Conservation (phyloP, 176 grass and related monocot genomes). For the Elaeis guineensis region DNA sequence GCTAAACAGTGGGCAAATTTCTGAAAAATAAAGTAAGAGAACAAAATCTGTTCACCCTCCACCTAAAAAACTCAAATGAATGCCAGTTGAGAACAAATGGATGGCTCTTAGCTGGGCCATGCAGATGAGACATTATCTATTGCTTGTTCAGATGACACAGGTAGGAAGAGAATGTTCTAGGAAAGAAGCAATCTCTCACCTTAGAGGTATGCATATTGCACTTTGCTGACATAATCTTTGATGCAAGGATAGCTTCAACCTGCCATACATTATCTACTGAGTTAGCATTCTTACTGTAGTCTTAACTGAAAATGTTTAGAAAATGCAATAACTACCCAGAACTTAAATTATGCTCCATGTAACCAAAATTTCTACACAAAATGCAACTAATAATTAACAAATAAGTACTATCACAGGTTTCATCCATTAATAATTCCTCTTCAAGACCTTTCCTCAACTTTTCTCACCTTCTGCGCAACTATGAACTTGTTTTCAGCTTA, state of each 20-base stretch:
- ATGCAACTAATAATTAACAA: no score
- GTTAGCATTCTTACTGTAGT: constrained; percentile 4
- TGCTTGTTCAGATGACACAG: not conserved
- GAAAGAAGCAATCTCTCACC: constrained; percentile 28
- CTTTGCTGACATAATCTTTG: constrained; percentile 45
- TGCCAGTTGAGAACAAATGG: not conserved
- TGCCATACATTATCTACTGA: constrained; percentile 12
- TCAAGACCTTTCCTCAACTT: no score
- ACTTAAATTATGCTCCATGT: no score
- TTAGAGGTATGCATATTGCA: constrained; percentile 44
- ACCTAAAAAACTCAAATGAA: not conserved
- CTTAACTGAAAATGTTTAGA: no score
- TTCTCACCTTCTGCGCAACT: no score
- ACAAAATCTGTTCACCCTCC: not conserved
- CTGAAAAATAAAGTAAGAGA: constrained; percentile 28
- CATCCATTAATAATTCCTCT: no score
- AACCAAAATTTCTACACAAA: no score
- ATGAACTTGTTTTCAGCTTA: no score
- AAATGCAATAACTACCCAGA: no score
- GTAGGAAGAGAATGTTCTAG: not conserved
- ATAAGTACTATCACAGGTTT: no score
- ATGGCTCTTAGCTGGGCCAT: no score
- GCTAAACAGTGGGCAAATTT: constrained; percentile 55
- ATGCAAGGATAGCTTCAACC: constrained; percentile 61
- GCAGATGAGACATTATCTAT: no score